Percentiles rank a stretch among this genome's conserved stretches.
These are phyloP conservation scores for Ceratocystis cacaofunesta DNA, from an alignment of 2,329 filamentous ascomycete genomes.

Conservation along the genomic window DNA sequence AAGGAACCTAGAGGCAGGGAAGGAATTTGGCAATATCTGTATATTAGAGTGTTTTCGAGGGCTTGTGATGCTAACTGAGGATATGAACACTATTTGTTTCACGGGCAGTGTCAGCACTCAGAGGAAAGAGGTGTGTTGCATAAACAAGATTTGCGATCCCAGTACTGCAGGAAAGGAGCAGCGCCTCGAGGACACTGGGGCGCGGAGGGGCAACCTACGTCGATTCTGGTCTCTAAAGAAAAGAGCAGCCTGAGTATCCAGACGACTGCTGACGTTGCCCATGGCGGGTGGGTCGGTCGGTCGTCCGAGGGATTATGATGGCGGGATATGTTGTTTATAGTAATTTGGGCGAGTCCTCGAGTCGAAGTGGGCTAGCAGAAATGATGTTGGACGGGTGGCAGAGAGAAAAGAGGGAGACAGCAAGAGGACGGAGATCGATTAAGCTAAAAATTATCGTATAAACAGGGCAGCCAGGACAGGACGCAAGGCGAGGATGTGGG, in stretches of 20 bases:
- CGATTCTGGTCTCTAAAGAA: constrained; percentile 84
- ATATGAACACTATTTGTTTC: constrained; percentile 59
- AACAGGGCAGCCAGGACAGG: too few relatives aligned
- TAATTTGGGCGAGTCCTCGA: background rate
- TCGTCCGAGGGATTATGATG: background rate
- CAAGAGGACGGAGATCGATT: background rate
- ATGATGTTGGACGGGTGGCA: background rate
- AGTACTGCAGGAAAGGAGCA: too few relatives aligned
- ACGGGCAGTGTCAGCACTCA: too few relatives aligned
- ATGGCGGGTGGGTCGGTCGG: constrained; percentile 35
- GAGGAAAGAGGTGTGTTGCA: background rate
- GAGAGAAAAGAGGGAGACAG: background rate
- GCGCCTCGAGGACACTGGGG: background rate
- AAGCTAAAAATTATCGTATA: too few relatives aligned
- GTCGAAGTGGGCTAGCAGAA: background rate
- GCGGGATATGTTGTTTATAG: background rate
- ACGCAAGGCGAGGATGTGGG: background rate
- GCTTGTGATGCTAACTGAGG: constrained; percentile 68
- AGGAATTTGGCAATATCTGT: constrained; percentile 70
- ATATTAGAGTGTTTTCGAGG: constrained; percentile 62
- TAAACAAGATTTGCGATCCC: background rate
- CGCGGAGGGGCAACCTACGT: constrained; percentile 42
- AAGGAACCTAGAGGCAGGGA: constrained; percentile 64
- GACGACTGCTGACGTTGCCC: constrained; percentile 83
- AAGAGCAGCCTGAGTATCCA: constrained; percentile 65